These are phyloP conservation scores for Aspergillus panamensis DNA, from an alignment of 495 filamentous ascomycete genomes.

Conservation along the genomic window DNA sequence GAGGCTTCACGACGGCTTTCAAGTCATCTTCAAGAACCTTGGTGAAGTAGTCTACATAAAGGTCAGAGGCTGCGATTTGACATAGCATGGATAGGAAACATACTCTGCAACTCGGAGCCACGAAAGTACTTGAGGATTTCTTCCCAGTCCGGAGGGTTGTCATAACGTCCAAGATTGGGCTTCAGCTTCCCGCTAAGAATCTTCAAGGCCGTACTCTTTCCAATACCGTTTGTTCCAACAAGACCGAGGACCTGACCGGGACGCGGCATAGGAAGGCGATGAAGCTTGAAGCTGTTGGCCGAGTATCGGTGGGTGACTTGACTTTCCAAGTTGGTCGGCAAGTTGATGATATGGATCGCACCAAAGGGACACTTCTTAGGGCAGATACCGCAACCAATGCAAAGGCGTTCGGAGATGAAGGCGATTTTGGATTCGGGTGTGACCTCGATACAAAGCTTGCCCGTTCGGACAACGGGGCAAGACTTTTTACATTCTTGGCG, in stretches of 20 bases:
- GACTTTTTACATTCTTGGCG: conserved; percentile 99
- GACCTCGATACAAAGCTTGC: conserved; percentile 97
- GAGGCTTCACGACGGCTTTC: conserved; percentile 96
- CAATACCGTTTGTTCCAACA: conserved; percentile 98
- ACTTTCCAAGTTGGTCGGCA: conserved; percentile 96
- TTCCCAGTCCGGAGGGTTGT: conserved; percentile 98
- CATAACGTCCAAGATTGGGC: conserved; percentile 91
- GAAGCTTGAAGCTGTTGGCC: conserved; percentile 99
- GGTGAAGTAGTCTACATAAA: conserved; percentile 88
- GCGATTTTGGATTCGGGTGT: conserved; percentile 86
- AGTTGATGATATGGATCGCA: conserved; percentile 98
- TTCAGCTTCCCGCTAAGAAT: conserved; percentile 97
- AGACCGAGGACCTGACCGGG: conserved; percentile 96
- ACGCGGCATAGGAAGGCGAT: conserved; percentile 89
- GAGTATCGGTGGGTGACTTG: conserved; percentile 98
- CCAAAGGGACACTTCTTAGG: conserved; percentile 99
- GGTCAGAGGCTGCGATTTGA: conserved; percentile 11
- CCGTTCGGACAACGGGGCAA: conserved; percentile 95
- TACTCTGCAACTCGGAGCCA: conserved; percentile 95
- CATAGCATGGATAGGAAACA: conserved; percentile 25
- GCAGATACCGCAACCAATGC: conserved; percentile 98
- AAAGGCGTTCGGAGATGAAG: conserved; percentile 93
- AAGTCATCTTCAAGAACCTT: conserved; percentile 94
- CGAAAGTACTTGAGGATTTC: conserved; percentile 98
- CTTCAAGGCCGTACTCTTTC: conserved; percentile 97